Evolutionary conservation across 257 asterid species (phyloP).

Genomic region (Solanum neorickii): DNA sequence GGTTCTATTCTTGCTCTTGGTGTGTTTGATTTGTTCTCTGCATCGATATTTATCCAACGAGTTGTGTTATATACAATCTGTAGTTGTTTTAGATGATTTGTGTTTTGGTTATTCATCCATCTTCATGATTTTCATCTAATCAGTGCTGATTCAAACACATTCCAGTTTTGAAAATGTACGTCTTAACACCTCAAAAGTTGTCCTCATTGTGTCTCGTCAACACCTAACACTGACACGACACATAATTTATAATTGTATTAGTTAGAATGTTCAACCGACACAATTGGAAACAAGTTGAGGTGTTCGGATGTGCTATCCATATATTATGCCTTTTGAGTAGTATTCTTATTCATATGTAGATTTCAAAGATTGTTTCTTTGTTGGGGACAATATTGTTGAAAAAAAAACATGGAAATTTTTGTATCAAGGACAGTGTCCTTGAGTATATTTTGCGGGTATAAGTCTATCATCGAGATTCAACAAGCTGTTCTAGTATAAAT

Average conservation of each 20-base stretch:
- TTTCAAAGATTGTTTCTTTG: background rate
- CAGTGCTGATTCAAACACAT: background rate
- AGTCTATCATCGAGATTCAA: background rate
- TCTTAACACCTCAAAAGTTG: background rate
- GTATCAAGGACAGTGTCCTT: background rate
- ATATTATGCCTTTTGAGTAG: background rate
- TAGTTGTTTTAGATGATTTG: background rate
- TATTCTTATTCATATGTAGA: background rate
- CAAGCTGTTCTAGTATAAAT: background rate
- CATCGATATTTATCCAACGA: background rate
- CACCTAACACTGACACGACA: background rate
- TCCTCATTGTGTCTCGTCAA: accelerated
- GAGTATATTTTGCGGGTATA: background rate
- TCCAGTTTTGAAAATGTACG: background rate
- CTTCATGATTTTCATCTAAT: background rate
- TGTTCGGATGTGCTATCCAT: background rate
- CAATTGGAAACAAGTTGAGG: accelerated
- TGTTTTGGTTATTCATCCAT: background rate
- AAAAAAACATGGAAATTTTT: background rate
- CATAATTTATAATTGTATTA: background rate
- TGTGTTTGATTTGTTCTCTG: background rate
- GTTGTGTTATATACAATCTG: background rate
- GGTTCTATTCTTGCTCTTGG: background rate
- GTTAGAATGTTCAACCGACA: background rate
- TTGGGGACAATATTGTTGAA: background rate